A percentile compares a stretch with the other conserved stretches of the same genome.
phyloP scores from a whole-genome alignment of 257 asterid species.

The Salvia splendens region DNA sequence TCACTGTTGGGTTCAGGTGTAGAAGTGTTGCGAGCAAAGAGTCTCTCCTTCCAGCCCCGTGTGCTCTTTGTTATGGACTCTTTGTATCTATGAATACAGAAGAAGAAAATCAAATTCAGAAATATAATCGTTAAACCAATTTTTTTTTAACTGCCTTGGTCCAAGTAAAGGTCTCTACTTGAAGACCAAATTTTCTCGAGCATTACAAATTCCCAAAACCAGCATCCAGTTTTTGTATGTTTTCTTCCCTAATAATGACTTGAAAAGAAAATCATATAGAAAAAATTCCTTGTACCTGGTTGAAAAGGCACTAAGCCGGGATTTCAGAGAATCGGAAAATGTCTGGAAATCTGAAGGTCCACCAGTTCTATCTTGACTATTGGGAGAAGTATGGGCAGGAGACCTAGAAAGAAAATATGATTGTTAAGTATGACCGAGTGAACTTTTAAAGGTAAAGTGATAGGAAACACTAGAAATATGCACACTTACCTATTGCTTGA shows the following conservation, averaged over 20 bases:
- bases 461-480: background rate
- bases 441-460: background rate
- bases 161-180: background rate
- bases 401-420: conserved; percentile 34
- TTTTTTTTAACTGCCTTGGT: background rate
- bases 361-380: conserved; percentile 75
- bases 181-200: background rate
- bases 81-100: conserved; percentile 54
- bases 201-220: background rate
- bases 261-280: conserved; percentile 3
- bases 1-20: conserved; percentile 48
- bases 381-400: conserved; percentile 58
- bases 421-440: background rate
- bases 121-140: background rate
- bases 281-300: conserved; percentile 47
- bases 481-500: conserved; percentile 50
- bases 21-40: conserved; percentile 68
- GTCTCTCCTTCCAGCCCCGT: conserved; percentile 93
- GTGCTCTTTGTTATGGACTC: conserved; percentile 87
- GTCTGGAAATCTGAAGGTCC: conserved; percentile 86
- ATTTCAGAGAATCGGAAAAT: conserved; percentile 72
- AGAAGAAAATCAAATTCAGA: conserved; percentile 1
- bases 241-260: background rate
- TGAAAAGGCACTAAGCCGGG: conserved; percentile 75
- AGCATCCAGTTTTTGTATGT: background rate